Conservation (phyloP, 2,329 filamentous ascomycete species). For the Neodidymelliopsis sp. region DNA sequence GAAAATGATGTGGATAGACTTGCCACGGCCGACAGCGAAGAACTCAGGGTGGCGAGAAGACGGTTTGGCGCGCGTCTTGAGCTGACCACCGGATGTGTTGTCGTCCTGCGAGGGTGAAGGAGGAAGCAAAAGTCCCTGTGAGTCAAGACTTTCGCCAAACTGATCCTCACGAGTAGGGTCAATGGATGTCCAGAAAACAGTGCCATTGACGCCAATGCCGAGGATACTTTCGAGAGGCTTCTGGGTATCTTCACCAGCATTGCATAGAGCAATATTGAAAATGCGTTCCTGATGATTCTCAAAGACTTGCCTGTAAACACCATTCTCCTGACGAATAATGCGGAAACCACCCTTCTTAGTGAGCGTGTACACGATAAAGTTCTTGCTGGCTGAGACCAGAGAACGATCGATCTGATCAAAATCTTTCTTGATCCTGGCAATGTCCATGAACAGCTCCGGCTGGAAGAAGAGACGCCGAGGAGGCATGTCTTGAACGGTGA, state of each 20-base stretch:
- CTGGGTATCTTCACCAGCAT: slow-evolving; percentile 61
- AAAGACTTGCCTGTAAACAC: slow-evolving; percentile 90
- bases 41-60: slow-evolving; percentile 90
- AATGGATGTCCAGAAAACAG: slow-evolving; percentile 92
- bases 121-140: slow-evolving; percentile 87
- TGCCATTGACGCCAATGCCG: slow-evolving; percentile 91
- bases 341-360: slow-evolving; percentile 91
- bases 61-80: slow-evolving; percentile 93
- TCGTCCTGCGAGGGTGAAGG: slow-evolving; percentile 86
- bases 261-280: slow-evolving; percentile 89
- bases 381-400: slow-evolving; percentile 85
- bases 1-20: slow-evolving; percentile 89
- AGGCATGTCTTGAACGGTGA: slow-evolving; percentile 70
- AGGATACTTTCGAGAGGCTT: slow-evolving; percentile 74
- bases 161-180: slow-evolving; percentile 53
- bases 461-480: slow-evolving; percentile 70
- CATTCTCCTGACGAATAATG: slow-evolving; percentile 93
- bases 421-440: slow-evolving; percentile 94
- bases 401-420: slow-evolving; percentile 98
- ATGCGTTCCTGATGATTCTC: slow-evolving; percentile 90
- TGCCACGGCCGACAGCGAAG: slow-evolving; percentile 94
- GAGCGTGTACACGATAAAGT: slow-evolving; percentile 93
- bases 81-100: slow-evolving; percentile 86
- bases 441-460: slow-evolving; percentile 84
- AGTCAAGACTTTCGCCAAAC: slow-evolving; percentile 82